Evolutionary conservation across 129 eudicot species (phyloP).

Genomic region (Helichrysum umbraculigerum): DNA sequence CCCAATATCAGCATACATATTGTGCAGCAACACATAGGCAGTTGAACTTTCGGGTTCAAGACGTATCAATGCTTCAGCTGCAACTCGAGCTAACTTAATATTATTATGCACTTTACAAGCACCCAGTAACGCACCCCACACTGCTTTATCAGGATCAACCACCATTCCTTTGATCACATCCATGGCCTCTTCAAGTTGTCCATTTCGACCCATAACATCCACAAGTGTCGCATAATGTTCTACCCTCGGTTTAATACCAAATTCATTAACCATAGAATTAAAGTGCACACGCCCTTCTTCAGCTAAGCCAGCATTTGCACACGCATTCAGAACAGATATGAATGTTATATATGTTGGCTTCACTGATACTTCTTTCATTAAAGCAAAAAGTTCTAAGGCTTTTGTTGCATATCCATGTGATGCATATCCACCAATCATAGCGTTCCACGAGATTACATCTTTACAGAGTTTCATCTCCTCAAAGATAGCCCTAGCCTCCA

Average conservation of each 20-base stretch:
- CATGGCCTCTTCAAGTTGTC: constrained; percentile 73
- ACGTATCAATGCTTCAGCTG: constrained; percentile 61
- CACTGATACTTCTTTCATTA: constrained; percentile 53
- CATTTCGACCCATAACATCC: constrained; percentile 59
- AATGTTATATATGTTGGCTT: constrained; percentile 74
- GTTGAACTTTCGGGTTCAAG: constrained; percentile 74
- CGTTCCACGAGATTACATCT: constrained; percentile 77
- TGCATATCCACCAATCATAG: constrained; percentile 84
- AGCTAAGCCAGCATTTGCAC: constrained; percentile 78
- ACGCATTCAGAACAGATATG: constrained; percentile 70
- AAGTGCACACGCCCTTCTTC: constrained; percentile 59
- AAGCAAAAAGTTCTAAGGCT: constrained; percentile 69
- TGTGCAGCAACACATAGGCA: constrained; percentile 48
- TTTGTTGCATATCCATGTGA: constrained; percentile 65
- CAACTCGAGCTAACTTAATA: constrained; percentile 64
- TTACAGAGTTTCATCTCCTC: constrained; percentile 53
- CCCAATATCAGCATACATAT: constrained; percentile 27
- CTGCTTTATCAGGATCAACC: constrained; percentile 58
- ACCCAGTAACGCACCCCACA: constrained; percentile 80
- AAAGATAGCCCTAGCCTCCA: constrained; percentile 61
- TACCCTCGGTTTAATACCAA: constrained; percentile 56
- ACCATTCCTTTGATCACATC: constrained; percentile 60
- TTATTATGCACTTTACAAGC: constrained; percentile 70
- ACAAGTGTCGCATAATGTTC: constrained; percentile 81
- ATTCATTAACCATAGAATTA: constrained; percentile 62